phyloP scores from a whole-genome alignment of 2,329 filamentous ascomycete genomes.

The Metarhizium brunneum region DNA sequence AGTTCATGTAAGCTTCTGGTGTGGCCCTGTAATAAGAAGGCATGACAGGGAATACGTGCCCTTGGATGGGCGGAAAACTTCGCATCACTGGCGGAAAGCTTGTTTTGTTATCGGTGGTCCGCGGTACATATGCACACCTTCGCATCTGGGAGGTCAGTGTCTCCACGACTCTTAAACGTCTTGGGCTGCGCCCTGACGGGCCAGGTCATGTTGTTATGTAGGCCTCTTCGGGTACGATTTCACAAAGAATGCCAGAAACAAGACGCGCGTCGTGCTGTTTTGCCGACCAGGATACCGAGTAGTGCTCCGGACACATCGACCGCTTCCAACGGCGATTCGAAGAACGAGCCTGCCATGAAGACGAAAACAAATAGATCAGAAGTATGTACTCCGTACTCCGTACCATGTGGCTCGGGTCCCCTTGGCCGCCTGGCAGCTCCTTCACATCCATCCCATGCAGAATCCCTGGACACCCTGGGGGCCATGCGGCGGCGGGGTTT shows the following conservation, averaged over 20 bases:
- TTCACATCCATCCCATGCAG: not conserved
- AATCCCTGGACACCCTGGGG: not conserved
- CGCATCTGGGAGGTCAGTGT: too few species aligned
- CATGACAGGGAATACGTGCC: not conserved
- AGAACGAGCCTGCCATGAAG: not conserved
- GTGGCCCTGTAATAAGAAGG: not conserved
- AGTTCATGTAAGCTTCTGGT: not conserved
- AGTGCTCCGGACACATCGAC: not conserved
- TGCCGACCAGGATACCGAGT: not conserved
- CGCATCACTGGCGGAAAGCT: not conserved
- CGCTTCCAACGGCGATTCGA: not conserved
- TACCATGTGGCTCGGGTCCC: not conserved
- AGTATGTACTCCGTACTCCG: not conserved
- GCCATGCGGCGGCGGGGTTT: not conserved
- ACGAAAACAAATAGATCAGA: not conserved
- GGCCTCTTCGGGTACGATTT: too few species aligned
- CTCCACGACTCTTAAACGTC: too few species aligned
- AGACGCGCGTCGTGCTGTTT: not conserved
- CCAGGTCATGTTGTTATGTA: too few species aligned
- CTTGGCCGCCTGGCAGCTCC: not conserved
- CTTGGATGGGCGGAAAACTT: not conserved
- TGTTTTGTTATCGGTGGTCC: conserved; percentile 2
- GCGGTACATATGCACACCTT: not conserved
- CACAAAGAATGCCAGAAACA: not conserved
- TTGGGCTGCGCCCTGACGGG: too few species aligned